A percentile compares a stretch with the other conserved stretches of the same genome.
phyloP scores from a whole-genome alignment of 2,329 filamentous ascomycete species.

The Trichoderma sp. region DNA sequence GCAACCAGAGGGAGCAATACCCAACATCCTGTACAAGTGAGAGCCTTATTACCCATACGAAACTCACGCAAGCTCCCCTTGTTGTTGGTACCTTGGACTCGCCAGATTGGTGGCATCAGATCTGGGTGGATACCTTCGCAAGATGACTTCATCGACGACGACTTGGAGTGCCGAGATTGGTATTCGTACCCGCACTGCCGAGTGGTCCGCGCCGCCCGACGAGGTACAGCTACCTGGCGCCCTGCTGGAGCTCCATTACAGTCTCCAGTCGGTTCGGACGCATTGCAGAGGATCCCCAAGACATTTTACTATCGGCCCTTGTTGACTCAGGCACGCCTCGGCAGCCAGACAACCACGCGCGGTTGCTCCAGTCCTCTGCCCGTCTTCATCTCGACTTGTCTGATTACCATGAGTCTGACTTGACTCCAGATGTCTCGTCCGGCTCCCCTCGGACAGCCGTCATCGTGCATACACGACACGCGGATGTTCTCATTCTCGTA shows the following conservation, averaged over 20 bases:
- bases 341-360: slow-evolving; percentile 16
- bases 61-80: slow-evolving; percentile 5
- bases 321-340: slow-evolving; percentile 21
- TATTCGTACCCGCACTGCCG: neutral
- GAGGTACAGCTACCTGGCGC: slow-evolving; percentile 12
- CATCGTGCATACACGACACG: slow-evolving; percentile 8
- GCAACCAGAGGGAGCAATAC: neutral
- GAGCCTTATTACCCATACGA: too few species aligned
- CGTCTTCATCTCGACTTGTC: neutral
- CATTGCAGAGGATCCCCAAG: neutral
- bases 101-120: neutral
- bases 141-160: slow-evolving; percentile 20
- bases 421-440: slow-evolving; percentile 12
- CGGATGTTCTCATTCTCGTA: too few species aligned
- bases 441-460: slow-evolving; percentile 5
- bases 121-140: neutral
- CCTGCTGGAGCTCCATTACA: neutral
- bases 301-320: slow-evolving; percentile 6
- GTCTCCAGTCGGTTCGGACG: too few species aligned
- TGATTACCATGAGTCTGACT: slow-evolving; percentile 9
- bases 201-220: neutral
- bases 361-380: slow-evolving; percentile 7
- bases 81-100: neutral
- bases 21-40: too few species aligned
- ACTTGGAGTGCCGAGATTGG: slow-evolving; percentile 10